These are phyloP conservation scores for Strobilomyces dryophilus DNA, from an alignment of 768 basidiomycete genomes.

Conservation along the genomic window DNA sequence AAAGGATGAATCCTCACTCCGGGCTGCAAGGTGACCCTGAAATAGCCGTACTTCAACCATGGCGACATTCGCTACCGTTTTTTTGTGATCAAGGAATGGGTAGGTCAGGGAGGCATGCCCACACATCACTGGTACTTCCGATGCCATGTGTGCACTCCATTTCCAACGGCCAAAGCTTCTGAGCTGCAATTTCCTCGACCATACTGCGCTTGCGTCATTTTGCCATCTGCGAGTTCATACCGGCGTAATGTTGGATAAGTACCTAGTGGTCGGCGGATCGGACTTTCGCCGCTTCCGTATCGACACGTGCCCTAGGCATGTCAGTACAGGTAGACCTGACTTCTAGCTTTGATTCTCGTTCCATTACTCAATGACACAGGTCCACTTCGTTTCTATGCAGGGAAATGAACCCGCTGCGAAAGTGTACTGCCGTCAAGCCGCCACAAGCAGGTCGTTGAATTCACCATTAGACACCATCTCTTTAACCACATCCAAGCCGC, in stretches of 20 bases:
- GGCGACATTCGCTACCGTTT: neutral
- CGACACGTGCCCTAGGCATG: too few relatives aligned
- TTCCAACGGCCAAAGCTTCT: neutral
- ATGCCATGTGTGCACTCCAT: neutral
- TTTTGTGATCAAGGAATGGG: too few relatives aligned
- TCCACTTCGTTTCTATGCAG: too few relatives aligned
- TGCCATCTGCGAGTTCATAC: neutral
- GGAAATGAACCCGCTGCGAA: too few relatives aligned
- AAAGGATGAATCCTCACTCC: neutral
- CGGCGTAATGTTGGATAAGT: neutral
- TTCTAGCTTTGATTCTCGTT: neutral
- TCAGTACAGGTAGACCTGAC: too few relatives aligned
- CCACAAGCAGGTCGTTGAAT: slow-evolving; percentile 46
- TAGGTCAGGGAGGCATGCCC: too few relatives aligned
- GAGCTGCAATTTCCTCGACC: neutral
- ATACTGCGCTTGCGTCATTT: neutral
- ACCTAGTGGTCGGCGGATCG: neutral
- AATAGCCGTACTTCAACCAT: neutral
- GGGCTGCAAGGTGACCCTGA: neutral
- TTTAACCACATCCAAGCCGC: slow-evolving; percentile 89
- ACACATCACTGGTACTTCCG: neutral
- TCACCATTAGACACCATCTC: slow-evolving; percentile 86
- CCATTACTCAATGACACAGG: too few relatives aligned
- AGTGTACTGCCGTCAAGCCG: neutral
- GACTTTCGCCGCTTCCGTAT: neutral